Evolutionary conservation across 2,329 filamentous ascomycete species (phyloP).

Genomic region (Aaosphaeria pasadenensis): DNA sequence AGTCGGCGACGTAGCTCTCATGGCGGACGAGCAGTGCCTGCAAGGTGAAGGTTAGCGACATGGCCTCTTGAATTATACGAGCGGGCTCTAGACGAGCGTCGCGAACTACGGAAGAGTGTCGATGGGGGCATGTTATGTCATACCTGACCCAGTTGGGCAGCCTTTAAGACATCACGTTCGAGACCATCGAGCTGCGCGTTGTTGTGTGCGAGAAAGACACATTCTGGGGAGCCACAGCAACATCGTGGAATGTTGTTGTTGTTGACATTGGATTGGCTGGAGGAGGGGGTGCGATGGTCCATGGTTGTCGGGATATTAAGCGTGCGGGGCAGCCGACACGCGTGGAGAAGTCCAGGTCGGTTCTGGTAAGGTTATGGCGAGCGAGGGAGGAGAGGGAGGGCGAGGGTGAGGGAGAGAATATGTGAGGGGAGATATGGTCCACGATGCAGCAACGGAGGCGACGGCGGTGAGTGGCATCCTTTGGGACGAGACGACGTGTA

Average conservation of each 20-base stretch:
- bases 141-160: slow-evolving; percentile 90
- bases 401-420: not conserved
- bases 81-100: not conserved
- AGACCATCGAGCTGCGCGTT: slow-evolving; percentile 72
- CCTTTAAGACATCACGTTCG: slow-evolving; percentile 83
- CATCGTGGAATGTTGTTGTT: slow-evolving; percentile 50
- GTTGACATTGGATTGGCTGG: no score
- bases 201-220: slow-evolving; percentile 78
- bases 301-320: not conserved
- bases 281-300: no score
- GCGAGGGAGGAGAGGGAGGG: not conserved
- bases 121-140: slow-evolving; percentile 36
- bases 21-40: slow-evolving; percentile 90
- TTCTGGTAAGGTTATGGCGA: not conserved
- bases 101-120: not conserved
- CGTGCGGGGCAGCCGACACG: not conserved
- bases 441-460: no score
- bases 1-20: slow-evolving; percentile 91
- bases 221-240: slow-evolving; percentile 82
- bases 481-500: no score
- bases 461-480: no score
- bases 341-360: slow-evolving; percentile 1
- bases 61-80: slow-evolving; percentile 19
- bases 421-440: no score
- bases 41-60: slow-evolving; percentile 65